A percentile compares a stretch with the other conserved stretches of the same genome.
These are phyloP conservation scores for Huntiella omanensis DNA, from an alignment of 2,329 filamentous ascomycete genomes.

Conservation along the genomic window DNA sequence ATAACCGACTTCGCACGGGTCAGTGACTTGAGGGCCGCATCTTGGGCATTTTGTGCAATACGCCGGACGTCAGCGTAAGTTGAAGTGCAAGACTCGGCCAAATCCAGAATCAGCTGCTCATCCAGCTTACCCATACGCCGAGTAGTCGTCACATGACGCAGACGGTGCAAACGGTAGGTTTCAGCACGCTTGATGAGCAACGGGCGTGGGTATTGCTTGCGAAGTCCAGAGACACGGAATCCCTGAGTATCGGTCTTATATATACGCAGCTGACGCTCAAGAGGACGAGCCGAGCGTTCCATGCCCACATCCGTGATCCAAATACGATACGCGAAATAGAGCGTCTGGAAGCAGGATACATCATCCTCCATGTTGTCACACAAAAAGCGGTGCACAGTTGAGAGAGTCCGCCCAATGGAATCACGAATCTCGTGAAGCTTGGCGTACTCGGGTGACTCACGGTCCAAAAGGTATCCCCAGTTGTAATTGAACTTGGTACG, in stretches of 20 bases:
- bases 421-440: constrained; percentile 68
- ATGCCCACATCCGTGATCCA: constrained; percentile 98
- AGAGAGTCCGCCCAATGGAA: constrained; percentile 60
- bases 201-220: constrained; percentile 83
- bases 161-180: constrained; percentile 83
- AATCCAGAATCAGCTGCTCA: constrained; percentile 63
- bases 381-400: constrained; percentile 70
- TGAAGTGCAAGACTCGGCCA: constrained; percentile 78
- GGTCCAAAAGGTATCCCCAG: constrained; percentile 61
- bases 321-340: constrained; percentile 81
- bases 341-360: constrained; percentile 79
- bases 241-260: constrained; percentile 74
- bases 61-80: constrained; percentile 90
- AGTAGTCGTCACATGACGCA: constrained; percentile 81
- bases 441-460: constrained; percentile 39
- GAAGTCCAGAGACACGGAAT: constrained; percentile 83
- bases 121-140: constrained; percentile 81
- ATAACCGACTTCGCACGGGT: constrained; percentile 76
- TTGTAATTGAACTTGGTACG: constrained; percentile 77
- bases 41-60: constrained; percentile 76
- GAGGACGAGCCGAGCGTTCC: constrained; percentile 79
- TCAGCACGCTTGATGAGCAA: constrained; percentile 84
- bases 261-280: constrained; percentile 71
- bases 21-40: constrained; percentile 81
- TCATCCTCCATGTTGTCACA: constrained; percentile 79